These are phyloP conservation scores for Tricholoma sp. DNA, from an alignment of 768 basidiomycete species.

Conservation along the genomic window DNA sequence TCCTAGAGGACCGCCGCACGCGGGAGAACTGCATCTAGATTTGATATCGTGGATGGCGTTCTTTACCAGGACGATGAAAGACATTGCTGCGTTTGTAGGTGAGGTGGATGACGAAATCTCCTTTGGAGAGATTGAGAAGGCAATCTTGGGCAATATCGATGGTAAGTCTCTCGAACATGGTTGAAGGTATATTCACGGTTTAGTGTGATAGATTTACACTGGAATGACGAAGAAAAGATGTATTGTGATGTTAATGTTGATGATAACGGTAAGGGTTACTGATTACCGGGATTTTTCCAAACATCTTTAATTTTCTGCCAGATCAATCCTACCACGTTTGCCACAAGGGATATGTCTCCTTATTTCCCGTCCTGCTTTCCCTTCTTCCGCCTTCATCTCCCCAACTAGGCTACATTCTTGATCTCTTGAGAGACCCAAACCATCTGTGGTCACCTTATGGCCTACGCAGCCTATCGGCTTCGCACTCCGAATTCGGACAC, in stretches of 20 bases:
- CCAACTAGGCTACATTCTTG: conserved; percentile 75
- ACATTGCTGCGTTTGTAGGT: conserved; percentile 81
- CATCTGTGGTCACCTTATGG: conserved; percentile 93
- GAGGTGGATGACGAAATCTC: conserved; percentile 80
- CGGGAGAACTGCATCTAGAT: conserved; percentile 91
- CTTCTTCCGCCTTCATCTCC: conserved; percentile 75
- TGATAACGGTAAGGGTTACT: conserved; percentile 59
- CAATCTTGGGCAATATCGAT: conserved; percentile 79
- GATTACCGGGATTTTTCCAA: not conserved
- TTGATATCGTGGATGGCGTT: conserved; percentile 96
- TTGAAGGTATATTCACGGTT: not conserved
- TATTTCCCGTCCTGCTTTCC: conserved; percentile 88
- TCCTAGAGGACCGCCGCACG: conserved; percentile 83
- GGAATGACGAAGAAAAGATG: conserved; percentile 86
- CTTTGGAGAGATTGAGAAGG: conserved; percentile 72
- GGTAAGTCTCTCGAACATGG: conserved; percentile 38
- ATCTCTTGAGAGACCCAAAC: conserved; percentile 71
- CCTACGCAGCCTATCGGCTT: conserved; percentile 80
- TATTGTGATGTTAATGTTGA: conserved; percentile 89
- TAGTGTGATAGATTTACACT: conserved; percentile 69
- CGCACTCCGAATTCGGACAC: conserved; percentile 83
- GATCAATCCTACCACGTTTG: conserved; percentile 92
- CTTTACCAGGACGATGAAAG: conserved; percentile 90
- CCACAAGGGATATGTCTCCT: conserved; percentile 87
- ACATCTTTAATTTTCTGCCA: conserved; percentile 23